These are phyloP conservation scores for Rhodosporidiobolus sp. DNA, from an alignment of 768 basidiomycete species.

Conservation along the genomic window DNA sequence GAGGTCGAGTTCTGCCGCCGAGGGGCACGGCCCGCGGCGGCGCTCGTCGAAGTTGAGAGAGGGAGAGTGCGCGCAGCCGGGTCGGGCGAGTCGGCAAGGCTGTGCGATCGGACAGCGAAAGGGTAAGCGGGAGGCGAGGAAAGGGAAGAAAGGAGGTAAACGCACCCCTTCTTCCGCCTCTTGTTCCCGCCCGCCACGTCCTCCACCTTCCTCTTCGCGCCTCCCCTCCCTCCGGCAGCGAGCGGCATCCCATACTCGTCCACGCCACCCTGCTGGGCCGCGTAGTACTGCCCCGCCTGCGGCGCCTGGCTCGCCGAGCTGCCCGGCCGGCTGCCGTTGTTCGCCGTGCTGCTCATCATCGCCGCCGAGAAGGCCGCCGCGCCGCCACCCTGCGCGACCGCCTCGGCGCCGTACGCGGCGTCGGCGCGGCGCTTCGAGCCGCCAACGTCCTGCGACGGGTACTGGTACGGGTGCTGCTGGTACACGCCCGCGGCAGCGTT, in stretches of 20 bases:
- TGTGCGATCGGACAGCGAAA: neutral
- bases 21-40: slow-evolving; percentile 7
- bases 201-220: slow-evolving; percentile 32
- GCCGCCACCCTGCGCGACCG: neutral
- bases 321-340: slow-evolving; percentile 12
- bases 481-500: slow-evolving; percentile 15
- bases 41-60: no score
- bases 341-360: slow-evolving; percentile 2
- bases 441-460: slow-evolving; percentile 21
- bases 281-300: neutral
- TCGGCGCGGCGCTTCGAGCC: slow-evolving; percentile 25
- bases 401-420: neutral
- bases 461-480: slow-evolving; percentile 5
- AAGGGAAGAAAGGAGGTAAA: neutral
- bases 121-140: no score
- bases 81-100: slow-evolving; percentile 30
- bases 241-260: slow-evolving; percentile 13
- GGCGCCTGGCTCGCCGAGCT: neutral
- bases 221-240: neutral
- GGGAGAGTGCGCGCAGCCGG: slow-evolving; percentile 13
- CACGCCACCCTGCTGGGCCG: neutral
- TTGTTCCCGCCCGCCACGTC: slow-evolving; percentile 22
- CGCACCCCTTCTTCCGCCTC: slow-evolving; percentile 38
- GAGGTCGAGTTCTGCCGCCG: slow-evolving; percentile 19
- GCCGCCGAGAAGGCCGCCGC: neutral